A percentile compares a stretch with the other conserved stretches of the same genome.
Conservation (phyloP, 2,329 filamentous ascomycete genomes). For the Hypoxylon sp. region DNA sequence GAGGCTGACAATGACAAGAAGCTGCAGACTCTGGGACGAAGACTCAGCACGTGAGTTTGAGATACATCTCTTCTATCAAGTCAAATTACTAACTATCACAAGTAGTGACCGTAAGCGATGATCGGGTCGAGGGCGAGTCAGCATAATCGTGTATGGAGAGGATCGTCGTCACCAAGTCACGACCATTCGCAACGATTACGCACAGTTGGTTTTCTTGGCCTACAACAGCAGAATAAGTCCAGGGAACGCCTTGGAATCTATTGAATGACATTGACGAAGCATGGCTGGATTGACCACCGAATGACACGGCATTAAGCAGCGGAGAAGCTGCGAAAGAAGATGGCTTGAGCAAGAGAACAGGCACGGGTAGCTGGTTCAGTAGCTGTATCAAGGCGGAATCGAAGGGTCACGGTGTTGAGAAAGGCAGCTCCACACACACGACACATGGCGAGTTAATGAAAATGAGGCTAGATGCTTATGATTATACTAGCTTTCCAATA, state of each 20-base stretch:
- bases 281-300: constrained; percentile 31
- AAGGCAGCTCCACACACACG: constrained; percentile 15
- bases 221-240: constrained; percentile 29
- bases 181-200: constrained; percentile 27
- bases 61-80: neutral
- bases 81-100: constrained; percentile 9
- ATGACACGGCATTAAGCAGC: constrained; percentile 30
- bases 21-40: constrained; percentile 83
- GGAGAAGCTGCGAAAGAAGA: constrained; percentile 28
- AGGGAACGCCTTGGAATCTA: constrained; percentile 25
- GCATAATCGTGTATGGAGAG: constrained; percentile 26
- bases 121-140: constrained; percentile 33
- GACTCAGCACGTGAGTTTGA: constrained; percentile 94
- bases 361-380: constrained; percentile 9
- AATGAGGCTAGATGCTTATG: constrained; percentile 16
- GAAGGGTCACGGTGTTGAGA: constrained; percentile 7
- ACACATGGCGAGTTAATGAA: constrained; percentile 31
- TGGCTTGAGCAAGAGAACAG: constrained; percentile 6
- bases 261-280: constrained; percentile 32
- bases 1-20: constrained; percentile 94
- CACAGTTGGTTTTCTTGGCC: constrained; percentile 28
- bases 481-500: constrained; percentile 12
- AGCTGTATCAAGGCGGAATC: constrained; percentile 9
- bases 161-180: constrained; percentile 30
- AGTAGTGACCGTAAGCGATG: constrained; percentile 48